phyloP scores from a whole-genome alignment of 805 yeast species.

The Yarrowia sp. region DNA sequence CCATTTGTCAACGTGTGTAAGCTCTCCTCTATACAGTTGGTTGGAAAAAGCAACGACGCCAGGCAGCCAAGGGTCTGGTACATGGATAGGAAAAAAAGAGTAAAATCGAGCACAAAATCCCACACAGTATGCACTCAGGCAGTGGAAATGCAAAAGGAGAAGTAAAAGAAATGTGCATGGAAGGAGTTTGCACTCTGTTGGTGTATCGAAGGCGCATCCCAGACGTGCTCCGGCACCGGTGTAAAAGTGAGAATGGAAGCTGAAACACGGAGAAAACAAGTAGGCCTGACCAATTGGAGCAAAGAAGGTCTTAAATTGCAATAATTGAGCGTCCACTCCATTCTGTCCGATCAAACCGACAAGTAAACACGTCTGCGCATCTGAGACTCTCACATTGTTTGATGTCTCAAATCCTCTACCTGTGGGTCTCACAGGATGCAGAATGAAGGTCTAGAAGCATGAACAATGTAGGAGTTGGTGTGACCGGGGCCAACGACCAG shows the following conservation, averaged over 20 bases:
- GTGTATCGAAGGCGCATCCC: background rate
- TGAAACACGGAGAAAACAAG: too few relatives aligned
- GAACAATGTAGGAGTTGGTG: background rate
- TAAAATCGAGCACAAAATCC: too few relatives aligned
- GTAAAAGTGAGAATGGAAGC: too few relatives aligned
- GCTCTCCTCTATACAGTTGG: background rate
- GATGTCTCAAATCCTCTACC: background rate
- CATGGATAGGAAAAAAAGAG: background rate
- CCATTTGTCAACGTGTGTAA: constrained; percentile 5
- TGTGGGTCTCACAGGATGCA: constrained; percentile 11
- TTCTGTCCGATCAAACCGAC: too few relatives aligned
- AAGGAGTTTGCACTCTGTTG: background rate
- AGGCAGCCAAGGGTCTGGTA: constrained; percentile 1
- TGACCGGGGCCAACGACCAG: too few relatives aligned
- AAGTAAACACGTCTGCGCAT: background rate
- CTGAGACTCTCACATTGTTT: background rate
- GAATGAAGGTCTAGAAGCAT: constrained; percentile 9
- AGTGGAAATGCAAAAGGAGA: background rate
- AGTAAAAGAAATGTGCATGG: constrained; percentile 7
- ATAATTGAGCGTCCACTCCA: too few relatives aligned
- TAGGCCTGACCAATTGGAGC: too few relatives aligned
- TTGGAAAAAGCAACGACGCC: background rate
- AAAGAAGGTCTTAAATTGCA: too few relatives aligned
- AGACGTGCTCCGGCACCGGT: too few relatives aligned
- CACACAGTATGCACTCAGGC: background rate